A percentile compares a stretch with the other conserved stretches of the same genome.
phyloP scores from a whole-genome alignment of 2,329 filamentous ascomycete genomes.

The Aspergillus quadrilineatus region DNA sequence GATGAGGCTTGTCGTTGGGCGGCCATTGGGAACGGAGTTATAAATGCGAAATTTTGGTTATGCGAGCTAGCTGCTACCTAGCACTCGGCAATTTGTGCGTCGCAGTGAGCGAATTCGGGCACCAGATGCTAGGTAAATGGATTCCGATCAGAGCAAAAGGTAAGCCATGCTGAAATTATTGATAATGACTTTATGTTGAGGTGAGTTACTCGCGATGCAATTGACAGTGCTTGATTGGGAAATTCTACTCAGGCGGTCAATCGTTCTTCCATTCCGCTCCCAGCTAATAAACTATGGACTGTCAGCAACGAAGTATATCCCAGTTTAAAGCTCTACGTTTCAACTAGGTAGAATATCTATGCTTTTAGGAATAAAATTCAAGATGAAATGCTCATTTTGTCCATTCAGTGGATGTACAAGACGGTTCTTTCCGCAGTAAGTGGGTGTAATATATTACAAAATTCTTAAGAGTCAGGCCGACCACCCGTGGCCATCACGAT shows the following conservation, averaged over 20 bases:
- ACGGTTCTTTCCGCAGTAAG: constrained; percentile 17
- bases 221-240: constrained; percentile 24
- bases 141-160: background rate
- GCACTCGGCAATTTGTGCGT: background rate
- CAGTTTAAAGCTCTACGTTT: too few relatives aligned
- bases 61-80: constrained; percentile 6
- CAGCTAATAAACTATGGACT: background rate
- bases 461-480: constrained; percentile 21
- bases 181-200: background rate
- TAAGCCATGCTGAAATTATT: background rate
- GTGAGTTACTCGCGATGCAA: background rate
- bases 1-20: constrained; percentile 60
- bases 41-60: background rate
- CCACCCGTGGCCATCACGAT: constrained; percentile 24
- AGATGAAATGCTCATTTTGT: constrained; percentile 4
- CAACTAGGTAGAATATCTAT: background rate
- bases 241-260: constrained; percentile 32
- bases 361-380: background rate
- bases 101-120: background rate
- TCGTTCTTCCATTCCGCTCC: constrained; percentile 25
- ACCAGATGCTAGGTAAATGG: background rate
- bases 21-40: constrained; percentile 50
- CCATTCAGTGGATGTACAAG: constrained; percentile 21
- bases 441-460: constrained; percentile 36
- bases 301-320: background rate